Evolutionary conservation across 1,284 basidiomycete genomes (phyloP).

Genomic region (Malassezia sympodialis): DNA sequence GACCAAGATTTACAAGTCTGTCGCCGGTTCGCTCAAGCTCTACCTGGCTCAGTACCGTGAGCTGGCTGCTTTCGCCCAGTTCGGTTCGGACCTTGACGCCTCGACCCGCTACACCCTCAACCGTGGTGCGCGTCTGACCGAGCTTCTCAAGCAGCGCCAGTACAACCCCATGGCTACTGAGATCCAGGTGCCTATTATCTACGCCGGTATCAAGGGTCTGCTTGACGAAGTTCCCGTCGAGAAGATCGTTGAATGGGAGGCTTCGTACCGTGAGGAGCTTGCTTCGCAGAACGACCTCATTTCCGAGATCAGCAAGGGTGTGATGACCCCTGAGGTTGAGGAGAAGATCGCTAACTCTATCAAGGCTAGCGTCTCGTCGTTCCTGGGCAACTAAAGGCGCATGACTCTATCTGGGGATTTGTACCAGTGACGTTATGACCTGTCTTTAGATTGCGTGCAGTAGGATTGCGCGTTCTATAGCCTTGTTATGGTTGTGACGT

Average conservation of each 20-base stretch:
- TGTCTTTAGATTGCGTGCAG: background rate
- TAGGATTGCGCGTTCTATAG: background rate
- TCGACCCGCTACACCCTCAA: constrained; percentile 74
- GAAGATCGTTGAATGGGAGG: constrained; percentile 88
- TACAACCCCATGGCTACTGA: constrained; percentile 66
- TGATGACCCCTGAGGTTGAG: constrained; percentile 79
- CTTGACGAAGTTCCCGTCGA: constrained; percentile 78
- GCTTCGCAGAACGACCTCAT: constrained; percentile 45
- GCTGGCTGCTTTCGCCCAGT: constrained; percentile 97
- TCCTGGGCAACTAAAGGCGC: constrained; percentile 30
- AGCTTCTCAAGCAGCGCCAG: constrained; percentile 98
- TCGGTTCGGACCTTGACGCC: constrained; percentile 98
- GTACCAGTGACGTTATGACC: background rate
- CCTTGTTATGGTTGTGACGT: background rate
- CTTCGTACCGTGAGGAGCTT: constrained; percentile 69
- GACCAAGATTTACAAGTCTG: constrained; percentile 80
- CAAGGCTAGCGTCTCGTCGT: constrained; percentile 36
- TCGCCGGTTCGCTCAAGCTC: constrained; percentile 96
- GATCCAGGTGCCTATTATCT: constrained; percentile 95
- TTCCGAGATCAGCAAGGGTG: constrained; percentile 64
- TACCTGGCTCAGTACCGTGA: constrained; percentile 99
- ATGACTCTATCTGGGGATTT: background rate
- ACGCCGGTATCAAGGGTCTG: constrained; percentile 79
- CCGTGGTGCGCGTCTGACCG: constrained; percentile 94
- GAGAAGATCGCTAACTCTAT: constrained; percentile 55